These are phyloP conservation scores for Alternaria ethzedia DNA, from an alignment of 2,329 filamentous ascomycete species.

Conservation along the genomic window DNA sequence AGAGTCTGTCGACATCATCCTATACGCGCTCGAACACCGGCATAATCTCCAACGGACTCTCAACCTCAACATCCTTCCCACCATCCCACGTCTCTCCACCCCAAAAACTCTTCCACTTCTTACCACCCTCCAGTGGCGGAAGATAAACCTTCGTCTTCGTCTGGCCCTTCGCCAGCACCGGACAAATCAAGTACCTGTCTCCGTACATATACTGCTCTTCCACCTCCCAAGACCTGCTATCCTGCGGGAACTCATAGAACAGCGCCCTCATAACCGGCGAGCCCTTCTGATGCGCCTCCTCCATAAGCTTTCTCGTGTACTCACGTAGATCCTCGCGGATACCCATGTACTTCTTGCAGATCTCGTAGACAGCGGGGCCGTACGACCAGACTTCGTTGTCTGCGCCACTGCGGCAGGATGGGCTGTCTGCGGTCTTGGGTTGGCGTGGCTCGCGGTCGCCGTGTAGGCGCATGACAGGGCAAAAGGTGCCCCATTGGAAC, in stretches of 20 bases:
- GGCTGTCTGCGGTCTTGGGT: constrained; percentile 49
- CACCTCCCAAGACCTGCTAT: constrained; percentile 61
- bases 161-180: constrained; percentile 60
- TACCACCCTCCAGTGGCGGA: constrained; percentile 46
- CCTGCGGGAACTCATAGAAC: constrained; percentile 69
- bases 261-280: constrained; percentile 67
- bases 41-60: constrained; percentile 56
- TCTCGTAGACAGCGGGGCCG: constrained; percentile 64
- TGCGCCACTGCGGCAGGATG: constrained; percentile 55
- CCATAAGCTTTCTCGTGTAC: constrained; percentile 66
- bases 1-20: not conserved
- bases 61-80: constrained; percentile 50
- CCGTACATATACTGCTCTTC: constrained; percentile 71
- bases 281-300: constrained; percentile 64
- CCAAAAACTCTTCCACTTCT: constrained; percentile 54
- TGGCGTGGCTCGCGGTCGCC: constrained; percentile 68
- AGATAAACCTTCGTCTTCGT: constrained; percentile 59
- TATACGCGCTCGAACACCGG: constrained; percentile 52
- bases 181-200: constrained; percentile 63
- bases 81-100: constrained; percentile 45
- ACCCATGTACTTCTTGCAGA: constrained; percentile 65
- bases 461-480: constrained; percentile 71
- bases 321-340: constrained; percentile 64
- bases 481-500: constrained; percentile 74
- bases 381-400: constrained; percentile 72